Evolutionary conservation across 345 rosid species (phyloP).

Genomic region (Melaleuca alternifolia): DNA sequence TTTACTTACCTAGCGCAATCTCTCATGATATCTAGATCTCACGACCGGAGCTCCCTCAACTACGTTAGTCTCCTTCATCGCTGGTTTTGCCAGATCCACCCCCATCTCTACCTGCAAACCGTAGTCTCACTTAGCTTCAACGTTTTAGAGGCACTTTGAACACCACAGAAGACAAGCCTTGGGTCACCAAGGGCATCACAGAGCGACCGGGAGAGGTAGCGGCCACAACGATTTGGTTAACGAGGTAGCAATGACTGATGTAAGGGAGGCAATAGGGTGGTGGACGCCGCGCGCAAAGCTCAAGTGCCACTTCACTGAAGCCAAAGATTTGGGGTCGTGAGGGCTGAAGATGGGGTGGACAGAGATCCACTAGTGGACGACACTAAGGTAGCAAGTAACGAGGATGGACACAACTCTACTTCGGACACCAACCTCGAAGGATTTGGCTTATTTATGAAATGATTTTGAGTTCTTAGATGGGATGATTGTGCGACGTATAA

Average conservation of each 20-base stretch:
- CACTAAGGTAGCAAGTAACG: background rate
- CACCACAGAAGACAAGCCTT: background rate
- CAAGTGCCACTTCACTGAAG: background rate
- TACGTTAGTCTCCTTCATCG: background rate
- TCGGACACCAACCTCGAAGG: background rate
- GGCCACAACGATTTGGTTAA: background rate
- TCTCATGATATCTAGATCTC: too few relatives aligned
- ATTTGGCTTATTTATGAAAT: background rate
- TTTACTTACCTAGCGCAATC: background rate
- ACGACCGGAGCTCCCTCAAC: background rate
- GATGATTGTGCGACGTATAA: background rate
- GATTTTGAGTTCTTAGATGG: background rate
- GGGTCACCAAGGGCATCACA: background rate
- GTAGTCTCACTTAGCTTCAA: background rate
- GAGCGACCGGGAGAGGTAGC: background rate
- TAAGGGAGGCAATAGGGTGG: background rate
- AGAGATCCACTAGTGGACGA: background rate
- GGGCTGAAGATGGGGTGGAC: background rate
- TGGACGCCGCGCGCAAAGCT: background rate
- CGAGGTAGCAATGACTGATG: background rate
- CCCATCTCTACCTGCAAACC: background rate
- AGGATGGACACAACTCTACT: accelerated
- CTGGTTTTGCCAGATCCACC: too few relatives aligned
- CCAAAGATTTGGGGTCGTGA: background rate
- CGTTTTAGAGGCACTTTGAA: background rate